Base-by-base conservation (phyloP, 768 basidiomycete genomes). In the Termitomyces sp. region DNA sequence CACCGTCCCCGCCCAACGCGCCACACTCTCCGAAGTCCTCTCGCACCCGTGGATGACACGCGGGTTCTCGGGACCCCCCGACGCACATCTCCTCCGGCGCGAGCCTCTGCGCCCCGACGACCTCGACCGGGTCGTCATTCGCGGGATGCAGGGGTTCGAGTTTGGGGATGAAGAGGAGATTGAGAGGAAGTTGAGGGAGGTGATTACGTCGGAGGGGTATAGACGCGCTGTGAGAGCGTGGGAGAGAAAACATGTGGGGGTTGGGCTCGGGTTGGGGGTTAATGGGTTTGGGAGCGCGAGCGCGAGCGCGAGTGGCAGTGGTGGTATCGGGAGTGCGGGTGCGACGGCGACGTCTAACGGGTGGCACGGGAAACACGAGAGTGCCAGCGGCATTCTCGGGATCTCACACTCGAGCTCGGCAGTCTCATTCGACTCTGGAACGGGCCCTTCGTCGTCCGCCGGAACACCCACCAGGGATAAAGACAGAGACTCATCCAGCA, bases 111-210 rank as follows among this genome's bases (percentile, higher is more conserved):
- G 94, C 13, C 74, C 88, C 0, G 92, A 94, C 58, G 96, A 98
- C 56, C 81, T 99, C 55, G 95, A 98, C 72, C 84, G 82, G 35
- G 84, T 88, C 40, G 92, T 98, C 61, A 84, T 99, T 69, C 83
- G 83, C 38, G 89, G 89, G 54, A 98, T 98, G 97, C 87, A 88
- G 46, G 96, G 96, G 5, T 98, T 99, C 76, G 96, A 98, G 69
- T 98, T 99, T 66, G 97, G 97, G 16, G 79, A 89, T 0, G 89
- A 91, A 54, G 90, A 91, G 5, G 91, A 96, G 13, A 92, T 98
- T 58, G 89, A 93, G 73, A 79, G 79, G 45, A 87, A 81, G 69
- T 82, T 98, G 3, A 69, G 83, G 11, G 80, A 84, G 0, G 82
- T 97, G 22, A 84, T 98, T 24, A 84, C 87, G 64, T 88, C 89